These are phyloP conservation scores for Thelonectria discophora DNA, from an alignment of 2,329 filamentous ascomycete species.

Conservation along the genomic window DNA sequence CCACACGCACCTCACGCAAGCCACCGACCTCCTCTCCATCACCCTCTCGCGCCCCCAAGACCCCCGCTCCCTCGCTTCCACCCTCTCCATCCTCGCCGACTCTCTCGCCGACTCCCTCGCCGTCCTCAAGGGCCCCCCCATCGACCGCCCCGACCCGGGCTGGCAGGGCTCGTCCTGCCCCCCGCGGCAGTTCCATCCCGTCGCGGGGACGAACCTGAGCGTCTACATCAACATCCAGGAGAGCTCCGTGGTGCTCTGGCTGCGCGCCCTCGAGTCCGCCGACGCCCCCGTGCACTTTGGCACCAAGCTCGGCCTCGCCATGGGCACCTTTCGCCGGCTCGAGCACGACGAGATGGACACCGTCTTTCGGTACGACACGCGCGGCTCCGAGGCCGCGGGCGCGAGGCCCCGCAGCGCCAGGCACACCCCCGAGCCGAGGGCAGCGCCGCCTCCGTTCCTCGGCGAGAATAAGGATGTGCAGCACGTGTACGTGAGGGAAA, in stretches of 20 bases:
- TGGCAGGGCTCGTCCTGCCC: constrained; percentile 58
- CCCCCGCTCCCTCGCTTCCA: constrained; percentile 64
- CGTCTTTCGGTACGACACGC: constrained; percentile 71
- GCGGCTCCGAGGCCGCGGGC: constrained; percentile 42
- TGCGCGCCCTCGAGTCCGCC: constrained; percentile 75
- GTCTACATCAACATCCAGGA: constrained; percentile 78
- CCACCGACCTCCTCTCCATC: constrained; percentile 83
- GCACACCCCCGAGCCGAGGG: constrained; percentile 38
- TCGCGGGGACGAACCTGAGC: constrained; percentile 70
- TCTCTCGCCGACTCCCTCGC: constrained; percentile 61
- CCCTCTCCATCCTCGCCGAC: constrained; percentile 64
- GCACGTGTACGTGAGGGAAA: constrained; percentile 87
- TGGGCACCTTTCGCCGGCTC: constrained; percentile 68
- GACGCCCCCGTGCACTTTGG: constrained; percentile 68
- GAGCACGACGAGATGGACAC: constrained; percentile 84
- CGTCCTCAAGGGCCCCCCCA: constrained; percentile 64
- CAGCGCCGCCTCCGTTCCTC: constrained; percentile 28
- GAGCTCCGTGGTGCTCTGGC: constrained; percentile 72
- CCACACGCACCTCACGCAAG: constrained; percentile 80
- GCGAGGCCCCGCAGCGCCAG: constrained; percentile 38
- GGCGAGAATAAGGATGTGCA: constrained; percentile 40
- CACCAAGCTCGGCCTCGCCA: constrained; percentile 75
- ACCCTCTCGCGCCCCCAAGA: constrained; percentile 70
- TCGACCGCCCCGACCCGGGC: constrained; percentile 50
- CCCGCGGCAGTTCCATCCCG: constrained; percentile 54